Evolutionary conservation across 805 yeast genomes (phyloP).

Genomic region (Kuraishia ogatae): DNA sequence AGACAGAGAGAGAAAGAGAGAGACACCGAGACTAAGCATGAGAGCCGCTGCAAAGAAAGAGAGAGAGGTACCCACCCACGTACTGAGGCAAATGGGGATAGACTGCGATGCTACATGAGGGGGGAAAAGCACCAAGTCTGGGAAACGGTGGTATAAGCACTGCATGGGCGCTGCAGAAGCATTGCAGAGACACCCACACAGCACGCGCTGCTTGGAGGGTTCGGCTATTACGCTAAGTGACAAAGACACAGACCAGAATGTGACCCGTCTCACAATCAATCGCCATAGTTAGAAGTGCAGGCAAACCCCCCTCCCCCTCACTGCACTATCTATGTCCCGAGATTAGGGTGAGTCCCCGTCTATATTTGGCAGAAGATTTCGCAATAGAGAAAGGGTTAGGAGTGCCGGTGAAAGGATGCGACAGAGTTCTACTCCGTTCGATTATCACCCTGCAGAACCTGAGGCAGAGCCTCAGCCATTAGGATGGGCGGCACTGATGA

Average conservation of each 20-base stretch:
- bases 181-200: no score
- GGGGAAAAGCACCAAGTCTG: no score
- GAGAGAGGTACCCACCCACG: not conserved
- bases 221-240: not conserved
- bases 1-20: not conserved
- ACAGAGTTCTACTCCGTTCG: not conserved
- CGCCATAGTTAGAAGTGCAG: no score
- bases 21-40: not conserved
- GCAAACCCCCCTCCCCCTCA: no score
- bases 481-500: not conserved
- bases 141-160: no score
- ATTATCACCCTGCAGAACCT: not conserved
- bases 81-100: not conserved
- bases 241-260: not conserved
- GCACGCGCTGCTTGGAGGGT: no score
- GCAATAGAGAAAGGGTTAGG: no score
- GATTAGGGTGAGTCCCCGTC: not conserved
- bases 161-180: not conserved
- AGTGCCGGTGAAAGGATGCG: no score
- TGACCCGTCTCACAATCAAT: not conserved
- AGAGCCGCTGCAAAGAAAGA: not conserved
- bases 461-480: not conserved
- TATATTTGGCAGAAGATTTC: not conserved
- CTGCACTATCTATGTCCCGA: no score
- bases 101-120: not conserved